Conservation (phyloP, 2,329 filamentous ascomycete species). For the Xylaria sp. region DNA sequence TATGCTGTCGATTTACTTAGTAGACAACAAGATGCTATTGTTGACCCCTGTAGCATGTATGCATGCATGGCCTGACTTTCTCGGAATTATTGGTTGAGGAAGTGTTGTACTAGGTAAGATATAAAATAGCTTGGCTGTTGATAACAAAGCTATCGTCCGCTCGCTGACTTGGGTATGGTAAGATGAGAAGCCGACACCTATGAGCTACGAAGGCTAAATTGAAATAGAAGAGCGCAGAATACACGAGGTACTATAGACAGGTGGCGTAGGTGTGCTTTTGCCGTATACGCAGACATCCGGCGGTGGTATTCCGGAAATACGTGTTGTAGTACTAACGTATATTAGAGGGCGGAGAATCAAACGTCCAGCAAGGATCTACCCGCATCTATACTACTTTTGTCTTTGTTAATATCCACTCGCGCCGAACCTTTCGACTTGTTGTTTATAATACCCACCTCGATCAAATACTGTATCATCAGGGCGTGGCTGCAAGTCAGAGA, state of each 20-base stretch:
- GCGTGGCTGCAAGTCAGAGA: slow-evolving; percentile 22
- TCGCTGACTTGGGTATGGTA: background rate
- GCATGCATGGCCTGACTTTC: slow-evolving; percentile 15
- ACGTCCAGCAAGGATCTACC: slow-evolving; percentile 25
- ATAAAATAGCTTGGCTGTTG: background rate
- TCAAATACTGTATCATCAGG: background rate
- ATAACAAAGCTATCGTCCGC: background rate
- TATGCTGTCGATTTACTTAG: background rate
- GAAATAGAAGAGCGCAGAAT: background rate
- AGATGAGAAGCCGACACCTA: background rate
- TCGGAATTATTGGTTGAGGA: background rate
- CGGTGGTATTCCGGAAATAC: no score
- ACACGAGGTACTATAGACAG: background rate
- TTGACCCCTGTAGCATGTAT: slow-evolving; percentile 7
- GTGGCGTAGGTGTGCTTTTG: no score
- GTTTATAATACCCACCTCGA: background rate
- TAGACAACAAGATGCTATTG: background rate
- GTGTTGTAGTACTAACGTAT: background rate
- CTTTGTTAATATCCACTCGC: slow-evolving; percentile 6
- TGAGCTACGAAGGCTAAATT: background rate
- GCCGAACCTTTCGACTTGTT: slow-evolving; percentile 4
- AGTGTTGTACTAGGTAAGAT: background rate
- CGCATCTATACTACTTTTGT: slow-evolving; percentile 15
- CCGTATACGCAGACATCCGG: no score
- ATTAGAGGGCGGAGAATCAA: slow-evolving; percentile 3